Evolutionary conservation across 768 basidiomycete species (phyloP).

Genomic region (Filobasidium floriforme): DNA sequence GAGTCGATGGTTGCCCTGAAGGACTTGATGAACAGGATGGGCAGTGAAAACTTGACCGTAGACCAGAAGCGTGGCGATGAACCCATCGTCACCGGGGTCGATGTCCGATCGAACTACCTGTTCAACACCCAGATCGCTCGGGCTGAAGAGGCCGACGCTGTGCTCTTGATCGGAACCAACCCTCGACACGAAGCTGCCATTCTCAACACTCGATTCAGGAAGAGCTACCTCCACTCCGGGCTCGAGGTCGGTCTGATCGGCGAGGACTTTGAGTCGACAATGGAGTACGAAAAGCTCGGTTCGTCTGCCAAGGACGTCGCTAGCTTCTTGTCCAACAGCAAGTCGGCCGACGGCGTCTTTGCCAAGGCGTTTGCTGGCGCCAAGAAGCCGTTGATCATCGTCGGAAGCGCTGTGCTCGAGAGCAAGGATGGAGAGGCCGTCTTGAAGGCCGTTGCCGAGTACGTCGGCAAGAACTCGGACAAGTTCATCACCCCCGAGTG

Average conservation of each 20-base stretch:
- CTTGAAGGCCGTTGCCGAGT: constrained; percentile 68
- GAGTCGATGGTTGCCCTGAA: constrained; percentile 89
- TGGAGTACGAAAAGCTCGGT: constrained; percentile 88
- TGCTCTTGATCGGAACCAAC: constrained; percentile 91
- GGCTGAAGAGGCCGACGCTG: constrained; percentile 80
- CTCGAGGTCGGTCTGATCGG: constrained; percentile 85
- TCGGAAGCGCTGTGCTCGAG: constrained; percentile 79
- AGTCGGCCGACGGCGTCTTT: constrained; percentile 56
- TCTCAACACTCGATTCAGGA: constrained; percentile 91
- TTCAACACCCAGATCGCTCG: constrained; percentile 90
- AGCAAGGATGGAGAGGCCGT: constrained; percentile 73
- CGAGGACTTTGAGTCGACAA: constrained; percentile 80
- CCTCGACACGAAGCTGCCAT: constrained; percentile 96
- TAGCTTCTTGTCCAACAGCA: constrained; percentile 59
- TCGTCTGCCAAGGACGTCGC: constrained; percentile 64
- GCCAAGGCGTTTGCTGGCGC: constrained; percentile 79
- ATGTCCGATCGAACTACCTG: constrained; percentile 89
- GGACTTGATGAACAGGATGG: constrained; percentile 83
- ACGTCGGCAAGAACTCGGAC: constrained; percentile 67
- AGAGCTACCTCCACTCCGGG: constrained; percentile 80
- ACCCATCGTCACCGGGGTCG: constrained; percentile 71
- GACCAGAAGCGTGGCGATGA: constrained; percentile 64
- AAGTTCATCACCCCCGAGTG: constrained; percentile 77
- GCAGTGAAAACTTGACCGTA: constrained; percentile 83
- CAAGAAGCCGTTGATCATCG: constrained; percentile 83